Base-by-base conservation (phyloP, 331 rosid species). In the Rosa hybrid region DNA sequence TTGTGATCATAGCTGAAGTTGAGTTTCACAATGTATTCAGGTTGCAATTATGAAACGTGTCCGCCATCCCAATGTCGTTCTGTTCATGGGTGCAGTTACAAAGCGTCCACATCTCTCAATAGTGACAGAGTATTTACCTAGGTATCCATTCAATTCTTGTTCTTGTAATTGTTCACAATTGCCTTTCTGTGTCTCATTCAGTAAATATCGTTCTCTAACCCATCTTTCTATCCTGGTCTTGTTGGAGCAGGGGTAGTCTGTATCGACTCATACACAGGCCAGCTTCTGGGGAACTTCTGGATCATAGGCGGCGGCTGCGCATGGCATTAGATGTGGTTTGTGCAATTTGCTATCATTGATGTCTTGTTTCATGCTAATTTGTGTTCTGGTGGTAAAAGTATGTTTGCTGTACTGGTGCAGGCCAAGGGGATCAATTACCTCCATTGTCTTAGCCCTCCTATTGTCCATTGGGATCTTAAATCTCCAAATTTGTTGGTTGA, bases 51-150 rank as follows among this genome's bases (percentile, higher is more conserved):
- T 96, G 99, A 96, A 96, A 82, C 97, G 97, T 11, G 94, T 96
- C 16, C 94, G 99, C 72, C 99, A 93, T 90, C 99, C 98, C 46
- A 93, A 93, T 80, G 92, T 96, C 73, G 99, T 96, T 78, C 98
- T 96, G 59, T 96, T 96, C 90, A 96, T 96, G 99, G 99, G 98
- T 44, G 98, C 97, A 25, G 99, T 96, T 71, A 96, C 99, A 13
- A 93, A 90, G 83, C 84, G 92, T 53, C 98, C 99, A 17, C 88
- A 93, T 85, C 87, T 96, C 62, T 96, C 99, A 10, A 93, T 93
- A 72, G 97, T 96, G 83, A 96, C 97, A 34, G 99, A 96, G 81
- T 96, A 93, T 82, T 83, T 96, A 60, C 99, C 97, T 0, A 88
- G 98, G 98, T 93, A 86, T 74, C 54, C 21, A 59, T 71, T 45